Evolutionary conservation across 73 alveolate genomes (phyloP).

Genomic region (Stentor coeruleus): DNA sequence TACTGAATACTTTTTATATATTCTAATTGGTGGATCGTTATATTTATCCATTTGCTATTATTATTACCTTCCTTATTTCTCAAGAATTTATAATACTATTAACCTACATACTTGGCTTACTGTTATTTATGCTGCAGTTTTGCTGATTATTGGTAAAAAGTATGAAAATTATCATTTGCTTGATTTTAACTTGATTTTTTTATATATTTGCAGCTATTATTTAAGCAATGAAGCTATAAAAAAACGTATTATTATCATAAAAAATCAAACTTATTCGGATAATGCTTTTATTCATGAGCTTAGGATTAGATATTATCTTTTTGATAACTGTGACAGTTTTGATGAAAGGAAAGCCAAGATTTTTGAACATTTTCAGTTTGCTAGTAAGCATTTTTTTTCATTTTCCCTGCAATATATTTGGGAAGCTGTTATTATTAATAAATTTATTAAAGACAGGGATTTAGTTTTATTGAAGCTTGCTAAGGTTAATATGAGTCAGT

Average conservation of each 20-base stretch:
- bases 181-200: too few species aligned
- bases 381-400: not conserved
- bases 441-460: not conserved
- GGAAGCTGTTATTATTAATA: not conserved
- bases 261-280: not conserved
- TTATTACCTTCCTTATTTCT: too few species aligned
- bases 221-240: not conserved
- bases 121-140: too few species aligned
- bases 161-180: too few species aligned
- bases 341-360: not conserved
- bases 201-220: too few species aligned
- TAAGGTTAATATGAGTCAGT: not conserved
- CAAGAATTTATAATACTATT: too few species aligned
- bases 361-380: not conserved
- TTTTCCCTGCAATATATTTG: not conserved
- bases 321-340: not conserved
- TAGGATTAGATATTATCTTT: not conserved
- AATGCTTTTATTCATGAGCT: not conserved
- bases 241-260: not conserved
- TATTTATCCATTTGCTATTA: too few species aligned
- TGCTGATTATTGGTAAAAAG: too few species aligned
- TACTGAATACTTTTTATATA: too few species aligned
- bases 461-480: constrained; percentile 13
- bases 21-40: too few species aligned
- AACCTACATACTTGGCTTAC: too few species aligned